Conservation (phyloP, 768 basidiomycete species). For the Lactifluus echinatus region DNA sequence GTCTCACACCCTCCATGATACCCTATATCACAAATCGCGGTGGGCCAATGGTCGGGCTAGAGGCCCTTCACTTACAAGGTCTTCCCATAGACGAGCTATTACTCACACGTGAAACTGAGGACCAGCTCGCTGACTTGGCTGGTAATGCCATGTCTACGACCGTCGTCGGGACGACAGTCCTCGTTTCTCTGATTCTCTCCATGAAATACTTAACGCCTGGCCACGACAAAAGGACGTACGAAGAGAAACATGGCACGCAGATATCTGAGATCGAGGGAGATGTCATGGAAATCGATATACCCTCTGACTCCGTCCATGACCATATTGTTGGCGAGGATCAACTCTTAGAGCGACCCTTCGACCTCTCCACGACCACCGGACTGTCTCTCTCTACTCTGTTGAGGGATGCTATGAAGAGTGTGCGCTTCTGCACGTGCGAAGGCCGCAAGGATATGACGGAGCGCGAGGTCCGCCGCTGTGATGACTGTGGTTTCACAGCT, state of each 20-base stretch:
- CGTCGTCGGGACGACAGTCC: constrained; percentile 84
- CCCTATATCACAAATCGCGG: constrained; percentile 94
- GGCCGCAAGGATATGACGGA: constrained; percentile 73
- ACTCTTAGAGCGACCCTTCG: constrained; percentile 53
- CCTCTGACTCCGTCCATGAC: constrained; percentile 32
- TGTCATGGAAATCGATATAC: constrained; percentile 44
- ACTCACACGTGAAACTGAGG: constrained; percentile 87
- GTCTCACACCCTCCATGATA: constrained; percentile 94
- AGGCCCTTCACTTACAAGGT: constrained; percentile 90
- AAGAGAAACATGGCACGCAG: constrained; percentile 42
- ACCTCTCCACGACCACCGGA: constrained; percentile 48
- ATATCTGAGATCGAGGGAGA: constrained; percentile 29
- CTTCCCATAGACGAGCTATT: constrained; percentile 88
- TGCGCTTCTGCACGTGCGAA: constrained; percentile 85
- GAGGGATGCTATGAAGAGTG: constrained; percentile 53
- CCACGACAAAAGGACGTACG: constrained; percentile 57
- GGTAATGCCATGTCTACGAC: constrained; percentile 98
- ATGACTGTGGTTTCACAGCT: constrained; percentile 67
- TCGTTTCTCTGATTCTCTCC: constrained; percentile 68
- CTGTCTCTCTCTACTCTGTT: constrained; percentile 49
- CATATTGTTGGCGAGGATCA: constrained; percentile 67
- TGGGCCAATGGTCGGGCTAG: constrained; percentile 89
- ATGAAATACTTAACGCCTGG: constrained; percentile 60
- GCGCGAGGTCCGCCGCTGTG: constrained; percentile 56
- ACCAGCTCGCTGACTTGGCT: constrained; percentile 88